Evolutionary conservation across 768 basidiomycete species (phyloP).

Genomic region (Tephrocybe sp.): DNA sequence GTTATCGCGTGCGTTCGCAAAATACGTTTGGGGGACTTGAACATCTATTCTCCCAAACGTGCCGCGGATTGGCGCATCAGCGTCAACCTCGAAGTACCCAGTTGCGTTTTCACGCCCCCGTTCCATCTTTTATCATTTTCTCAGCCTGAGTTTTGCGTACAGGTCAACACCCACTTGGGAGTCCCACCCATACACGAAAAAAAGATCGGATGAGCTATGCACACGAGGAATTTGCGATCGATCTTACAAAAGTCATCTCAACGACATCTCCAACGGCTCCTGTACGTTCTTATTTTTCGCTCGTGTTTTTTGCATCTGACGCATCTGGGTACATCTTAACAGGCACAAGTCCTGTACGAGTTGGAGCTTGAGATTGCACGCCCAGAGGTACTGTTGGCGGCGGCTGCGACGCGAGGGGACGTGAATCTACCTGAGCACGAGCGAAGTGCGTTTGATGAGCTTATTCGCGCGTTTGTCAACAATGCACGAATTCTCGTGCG

Average conservation of each 20-base stretch:
- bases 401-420: slow-evolving; percentile 68
- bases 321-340: slow-evolving; percentile 7
- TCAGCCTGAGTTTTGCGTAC: background rate
- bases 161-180: slow-evolving; percentile 71
- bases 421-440: slow-evolving; percentile 58
- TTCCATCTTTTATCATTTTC: background rate
- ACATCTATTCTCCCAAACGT: slow-evolving; percentile 81
- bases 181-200: slow-evolving; percentile 56
- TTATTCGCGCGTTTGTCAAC: slow-evolving; percentile 90
- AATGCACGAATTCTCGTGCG: slow-evolving; percentile 86
- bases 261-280: slow-evolving; percentile 42
- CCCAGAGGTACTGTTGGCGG: slow-evolving; percentile 64
- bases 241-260: slow-evolving; percentile 88
- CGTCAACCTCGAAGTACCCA: slow-evolving; percentile 86
- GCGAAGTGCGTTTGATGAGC: slow-evolving; percentile 80
- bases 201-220: slow-evolving; percentile 93
- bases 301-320: background rate
- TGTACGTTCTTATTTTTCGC: slow-evolving; percentile 36
- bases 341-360: slow-evolving; percentile 75
- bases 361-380: slow-evolving; percentile 87
- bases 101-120: slow-evolving; percentile 42
- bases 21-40: slow-evolving; percentile 80
- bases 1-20: slow-evolving; percentile 76
- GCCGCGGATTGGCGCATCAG: slow-evolving; percentile 90
- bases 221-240: slow-evolving; percentile 91